Conservation (phyloP, 768 basidiomycete species). For the Hydnum rufescens region DNA sequence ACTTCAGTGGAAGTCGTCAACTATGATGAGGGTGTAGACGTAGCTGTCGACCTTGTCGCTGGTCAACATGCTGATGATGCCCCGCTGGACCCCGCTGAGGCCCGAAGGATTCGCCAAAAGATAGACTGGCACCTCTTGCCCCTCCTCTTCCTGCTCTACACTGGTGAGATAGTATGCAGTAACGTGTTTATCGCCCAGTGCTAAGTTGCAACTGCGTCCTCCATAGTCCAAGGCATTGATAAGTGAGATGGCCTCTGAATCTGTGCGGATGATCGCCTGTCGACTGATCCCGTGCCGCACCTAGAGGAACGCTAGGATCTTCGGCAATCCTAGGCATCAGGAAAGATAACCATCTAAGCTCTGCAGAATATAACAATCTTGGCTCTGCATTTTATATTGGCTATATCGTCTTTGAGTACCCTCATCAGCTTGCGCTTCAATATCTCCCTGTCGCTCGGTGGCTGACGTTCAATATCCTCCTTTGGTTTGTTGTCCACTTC, state of each 20-base stretch:
- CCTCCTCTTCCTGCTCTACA: slow-evolving; percentile 18
- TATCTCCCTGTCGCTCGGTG: slow-evolving; percentile 18
- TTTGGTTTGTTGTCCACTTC: slow-evolving; percentile 35
- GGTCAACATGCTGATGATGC: slow-evolving; percentile 2
- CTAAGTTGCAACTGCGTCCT: no score
- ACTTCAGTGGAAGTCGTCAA: not conserved
- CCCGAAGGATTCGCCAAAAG: slow-evolving; percentile 24
- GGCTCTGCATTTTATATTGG: slow-evolving; percentile 63
- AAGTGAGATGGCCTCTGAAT: not conserved
- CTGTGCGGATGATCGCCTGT: no score
- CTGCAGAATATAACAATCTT: slow-evolving; percentile 22
- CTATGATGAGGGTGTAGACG: slow-evolving; percentile 8
- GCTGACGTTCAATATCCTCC: slow-evolving; percentile 31
- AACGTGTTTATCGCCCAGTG: not conserved
- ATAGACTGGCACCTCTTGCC: slow-evolving; percentile 50
- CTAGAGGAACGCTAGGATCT: slow-evolving; percentile 37
- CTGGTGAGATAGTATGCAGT: slow-evolving; percentile 1
- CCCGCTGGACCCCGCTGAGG: not conserved
- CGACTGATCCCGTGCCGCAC: not conserved
- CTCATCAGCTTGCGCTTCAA: slow-evolving; percentile 43
- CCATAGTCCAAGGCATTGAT: not conserved
- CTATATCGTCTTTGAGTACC: slow-evolving; percentile 45
- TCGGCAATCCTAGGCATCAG: slow-evolving; percentile 50
- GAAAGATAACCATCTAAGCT: slow-evolving; percentile 13
- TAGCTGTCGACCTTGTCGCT: slow-evolving; percentile 10